Conservation (phyloP, 108 stramenopile species). For the Pseudonitzschia pungens region DNA sequence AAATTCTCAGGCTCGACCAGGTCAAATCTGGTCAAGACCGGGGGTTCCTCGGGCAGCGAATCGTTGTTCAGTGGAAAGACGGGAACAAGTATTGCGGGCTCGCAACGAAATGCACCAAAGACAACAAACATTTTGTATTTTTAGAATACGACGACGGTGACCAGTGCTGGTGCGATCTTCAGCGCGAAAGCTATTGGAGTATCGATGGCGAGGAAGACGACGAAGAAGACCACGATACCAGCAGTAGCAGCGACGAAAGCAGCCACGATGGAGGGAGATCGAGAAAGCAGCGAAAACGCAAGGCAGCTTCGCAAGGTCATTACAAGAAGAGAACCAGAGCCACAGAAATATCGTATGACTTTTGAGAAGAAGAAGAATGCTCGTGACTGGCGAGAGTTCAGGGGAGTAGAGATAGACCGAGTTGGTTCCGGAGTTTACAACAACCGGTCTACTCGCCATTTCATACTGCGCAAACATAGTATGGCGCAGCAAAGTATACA, state of each 20-base stretch:
- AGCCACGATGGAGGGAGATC: neutral
- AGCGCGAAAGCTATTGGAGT: constrained; percentile 6
- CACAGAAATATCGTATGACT: no score
- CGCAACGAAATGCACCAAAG: neutral
- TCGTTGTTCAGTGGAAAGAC: constrained; percentile 10
- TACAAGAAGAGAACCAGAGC: no score
- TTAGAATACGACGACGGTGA: constrained; percentile 19
- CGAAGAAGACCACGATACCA: neutral
- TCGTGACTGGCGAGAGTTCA: no score
- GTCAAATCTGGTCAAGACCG: neutral
- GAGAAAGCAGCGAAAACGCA: neutral
- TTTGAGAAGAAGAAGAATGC: no score
- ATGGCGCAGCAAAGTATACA: no score
- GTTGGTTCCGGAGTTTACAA: no score
- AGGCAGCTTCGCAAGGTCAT: neutral
- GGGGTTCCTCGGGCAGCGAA: constrained; percentile 11
- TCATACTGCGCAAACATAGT: no score
- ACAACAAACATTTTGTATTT: constrained; percentile 11
- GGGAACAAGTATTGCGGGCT: constrained; percentile 7
- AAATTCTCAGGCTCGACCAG: neutral
- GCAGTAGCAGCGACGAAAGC: neutral
- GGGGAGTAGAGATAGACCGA: no score
- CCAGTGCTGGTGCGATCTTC: constrained; percentile 18
- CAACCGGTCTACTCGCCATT: no score
- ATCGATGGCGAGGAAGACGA: neutral